Evolutionary conservation across 805 yeast genomes (phyloP).

Genomic region (Grigorovia humatica): DNA sequence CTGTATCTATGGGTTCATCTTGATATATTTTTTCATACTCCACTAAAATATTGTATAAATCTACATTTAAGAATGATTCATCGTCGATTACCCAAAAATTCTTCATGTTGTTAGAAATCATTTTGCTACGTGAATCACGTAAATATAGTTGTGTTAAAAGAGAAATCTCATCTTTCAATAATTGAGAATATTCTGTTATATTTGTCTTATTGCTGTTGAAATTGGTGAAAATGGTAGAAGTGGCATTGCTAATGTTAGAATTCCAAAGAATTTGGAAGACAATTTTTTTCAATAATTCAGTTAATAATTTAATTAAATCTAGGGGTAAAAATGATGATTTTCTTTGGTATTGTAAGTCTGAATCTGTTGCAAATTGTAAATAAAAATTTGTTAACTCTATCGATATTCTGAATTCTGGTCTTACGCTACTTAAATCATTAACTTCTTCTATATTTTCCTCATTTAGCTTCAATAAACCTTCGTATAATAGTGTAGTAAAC

Average conservation of each 20-base stretch:
- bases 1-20: neutral
- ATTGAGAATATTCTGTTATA: neutral
- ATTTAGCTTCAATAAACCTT: neutral
- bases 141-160: slow-evolving; percentile 20
- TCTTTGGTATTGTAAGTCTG: slow-evolving; percentile 15
- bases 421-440: neutral
- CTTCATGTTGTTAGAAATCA: slow-evolving; percentile 8
- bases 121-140: slow-evolving; percentile 22
- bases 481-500: neutral
- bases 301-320: slow-evolving; percentile 9
- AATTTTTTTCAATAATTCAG: slow-evolving; percentile 12
- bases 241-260: neutral
- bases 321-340: slow-evolving; percentile 10
- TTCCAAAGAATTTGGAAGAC: slow-evolving; percentile 19
- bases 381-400: slow-evolving; percentile 16
- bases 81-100: slow-evolving; percentile 15
- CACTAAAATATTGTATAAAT: slow-evolving; percentile 1
- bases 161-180: slow-evolving; percentile 1
- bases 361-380: slow-evolving; percentile 22
- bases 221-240: neutral
- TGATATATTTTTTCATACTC: slow-evolving; percentile 3
- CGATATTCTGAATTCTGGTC: slow-evolving; percentile 7
- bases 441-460: neutral
- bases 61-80: slow-evolving; percentile 1
- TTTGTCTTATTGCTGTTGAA: slow-evolving; percentile 9